Percentiles rank a stretch among this genome's conserved stretches.
Conservation (phyloP, 305 asterid species). For the Andrographis paniculata region DNA sequence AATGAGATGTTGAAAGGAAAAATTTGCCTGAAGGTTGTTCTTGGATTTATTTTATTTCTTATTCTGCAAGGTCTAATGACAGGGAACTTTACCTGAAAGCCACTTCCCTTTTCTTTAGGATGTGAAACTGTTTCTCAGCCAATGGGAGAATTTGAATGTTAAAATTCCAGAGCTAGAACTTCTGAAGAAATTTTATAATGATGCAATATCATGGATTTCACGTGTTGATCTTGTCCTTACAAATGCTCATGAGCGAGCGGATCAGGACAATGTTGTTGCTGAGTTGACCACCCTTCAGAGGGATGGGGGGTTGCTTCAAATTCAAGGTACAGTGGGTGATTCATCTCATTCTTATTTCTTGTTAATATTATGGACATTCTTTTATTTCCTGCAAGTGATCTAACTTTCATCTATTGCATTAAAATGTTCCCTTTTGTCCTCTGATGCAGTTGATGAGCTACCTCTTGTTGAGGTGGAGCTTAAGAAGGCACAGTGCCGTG, state of each 20-base stretch:
- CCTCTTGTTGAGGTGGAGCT: conserved; percentile 72
- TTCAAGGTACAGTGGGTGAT: conserved; percentile 43
- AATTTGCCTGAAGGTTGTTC: conserved; percentile 51
- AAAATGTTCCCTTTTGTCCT: conserved; percentile 11
- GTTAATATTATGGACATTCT: conserved; percentile 6
- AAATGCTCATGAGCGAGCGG: conserved; percentile 52
- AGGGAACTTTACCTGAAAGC: conserved; percentile 19
- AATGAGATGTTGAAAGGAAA: conserved; percentile 53
- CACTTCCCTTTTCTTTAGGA: conserved; percentile 40
- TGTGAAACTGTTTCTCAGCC: conserved; percentile 45
- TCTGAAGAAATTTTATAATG: conserved; percentile 52
- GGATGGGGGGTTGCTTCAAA: conserved; percentile 59
- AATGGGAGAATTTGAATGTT: conserved; percentile 66
- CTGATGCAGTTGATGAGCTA: conserved; percentile 55
- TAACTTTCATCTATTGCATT: conserved; percentile 14
- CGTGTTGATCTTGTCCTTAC: conserved; percentile 49
- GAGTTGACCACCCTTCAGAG: conserved; percentile 58
- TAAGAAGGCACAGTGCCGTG: conserved; percentile 75
- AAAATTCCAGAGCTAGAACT: conserved; percentile 69
- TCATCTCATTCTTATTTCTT: background rate
- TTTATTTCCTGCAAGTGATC: conserved; percentile 10
- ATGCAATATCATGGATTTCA: conserved; percentile 68
- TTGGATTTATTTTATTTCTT: conserved; percentile 16
- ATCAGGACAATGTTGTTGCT: conserved; percentile 60
- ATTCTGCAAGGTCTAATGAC: conserved; percentile 16